Evolutionary conservation across 805 yeast species (phyloP).

Genomic region (Saccharomycopsis selenospora): DNA sequence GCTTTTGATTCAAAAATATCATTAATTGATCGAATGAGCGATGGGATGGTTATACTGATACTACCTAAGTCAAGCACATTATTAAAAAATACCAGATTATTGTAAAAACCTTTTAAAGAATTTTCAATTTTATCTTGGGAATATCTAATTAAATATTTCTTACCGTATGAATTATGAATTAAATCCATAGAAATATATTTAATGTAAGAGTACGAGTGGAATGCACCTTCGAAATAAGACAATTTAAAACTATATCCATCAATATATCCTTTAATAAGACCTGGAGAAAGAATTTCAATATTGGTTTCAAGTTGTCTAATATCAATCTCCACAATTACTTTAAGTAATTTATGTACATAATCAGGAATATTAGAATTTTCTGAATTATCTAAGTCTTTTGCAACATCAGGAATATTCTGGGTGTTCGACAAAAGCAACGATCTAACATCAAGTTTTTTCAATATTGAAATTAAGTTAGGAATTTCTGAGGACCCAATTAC

Average conservation of each 20-base stretch:
- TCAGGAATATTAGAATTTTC: neutral
- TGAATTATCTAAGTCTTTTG: neutral
- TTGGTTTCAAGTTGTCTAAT: neutral
- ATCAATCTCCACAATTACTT: neutral
- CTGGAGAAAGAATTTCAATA: slow-evolving; percentile 17
- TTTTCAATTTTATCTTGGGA: neutral
- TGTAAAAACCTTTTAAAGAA: neutral
- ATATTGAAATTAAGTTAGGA: neutral
- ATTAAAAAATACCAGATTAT: neutral
- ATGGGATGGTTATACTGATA: slow-evolving; percentile 8
- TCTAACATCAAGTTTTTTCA: neutral
- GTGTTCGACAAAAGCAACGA: neutral
- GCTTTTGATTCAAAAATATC: slow-evolving; percentile 9
- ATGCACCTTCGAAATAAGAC: neutral
- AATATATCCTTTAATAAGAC: slow-evolving; percentile 8
- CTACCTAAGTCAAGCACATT: slow-evolving; percentile 4
- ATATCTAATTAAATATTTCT: slow-evolving; percentile 11
- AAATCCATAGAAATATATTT: slow-evolving; percentile 5
- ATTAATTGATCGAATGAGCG: slow-evolving; percentile 9
- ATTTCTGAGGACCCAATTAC: neutral
- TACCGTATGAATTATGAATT: slow-evolving; percentile 18
- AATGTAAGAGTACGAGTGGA: neutral
- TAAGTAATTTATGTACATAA: neutral
- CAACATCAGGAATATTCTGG: neutral
- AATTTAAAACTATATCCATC: neutral